Conservation (phyloP, 108 stramenopile genomes). For the Cyclotella choctawhatcheeana region DNA sequence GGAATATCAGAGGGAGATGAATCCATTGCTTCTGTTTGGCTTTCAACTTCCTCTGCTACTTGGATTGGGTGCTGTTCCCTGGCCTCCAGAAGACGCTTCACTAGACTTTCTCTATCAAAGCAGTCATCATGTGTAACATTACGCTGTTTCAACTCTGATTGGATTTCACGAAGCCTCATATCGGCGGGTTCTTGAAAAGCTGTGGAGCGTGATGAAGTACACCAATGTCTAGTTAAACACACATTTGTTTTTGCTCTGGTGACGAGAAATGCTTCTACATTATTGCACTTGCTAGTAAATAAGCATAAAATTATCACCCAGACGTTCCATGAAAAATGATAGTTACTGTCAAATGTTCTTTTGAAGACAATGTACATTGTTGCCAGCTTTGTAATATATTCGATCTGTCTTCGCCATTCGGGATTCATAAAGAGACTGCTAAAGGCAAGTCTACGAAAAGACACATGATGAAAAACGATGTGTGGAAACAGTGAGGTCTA, state of each 20-base stretch:
- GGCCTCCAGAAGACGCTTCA: constrained; percentile 57
- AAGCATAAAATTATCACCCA: background rate
- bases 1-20: background rate
- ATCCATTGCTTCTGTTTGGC: constrained; percentile 1
- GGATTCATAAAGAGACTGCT: too few relatives aligned
- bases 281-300: background rate
- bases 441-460: too few relatives aligned
- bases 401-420: too few relatives aligned
- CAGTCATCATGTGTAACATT: constrained; percentile 64
- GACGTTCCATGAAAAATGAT: background rate
- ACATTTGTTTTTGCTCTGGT: background rate
- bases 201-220: background rate
- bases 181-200: background rate
- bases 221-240: background rate
- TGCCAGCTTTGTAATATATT: too few relatives aligned
- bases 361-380: too few relatives aligned
- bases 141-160: constrained; percentile 54
- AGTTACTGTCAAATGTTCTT: background rate
- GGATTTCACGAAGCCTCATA: constrained; percentile 9
- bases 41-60: constrained; percentile 3
- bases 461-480: too few relatives aligned
- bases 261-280: background rate
- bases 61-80: constrained; percentile 30
- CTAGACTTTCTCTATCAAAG: constrained; percentile 74
- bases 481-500: too few relatives aligned